Evolutionary conservation across 106 monocot species (phyloP).

Genomic region (Ottelia alismoides): DNA sequence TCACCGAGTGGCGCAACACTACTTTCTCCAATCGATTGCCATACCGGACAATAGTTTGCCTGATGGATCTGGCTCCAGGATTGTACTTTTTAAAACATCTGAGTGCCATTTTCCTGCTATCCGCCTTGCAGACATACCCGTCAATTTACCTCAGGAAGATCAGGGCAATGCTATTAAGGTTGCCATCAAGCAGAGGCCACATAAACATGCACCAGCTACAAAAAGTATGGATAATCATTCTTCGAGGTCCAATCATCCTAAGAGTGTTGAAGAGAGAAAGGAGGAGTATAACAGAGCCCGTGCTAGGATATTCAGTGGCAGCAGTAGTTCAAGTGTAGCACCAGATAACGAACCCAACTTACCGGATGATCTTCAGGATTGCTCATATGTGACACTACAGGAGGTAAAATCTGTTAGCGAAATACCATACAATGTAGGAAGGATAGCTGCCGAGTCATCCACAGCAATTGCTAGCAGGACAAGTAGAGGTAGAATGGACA

Average conservation of each 20-base stretch:
- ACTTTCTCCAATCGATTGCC: constrained; percentile 73
- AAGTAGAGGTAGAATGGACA: constrained; percentile 39
- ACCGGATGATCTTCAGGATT: constrained; percentile 35
- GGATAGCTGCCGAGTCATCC: constrained; percentile 24
- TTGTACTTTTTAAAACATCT: constrained; percentile 56
- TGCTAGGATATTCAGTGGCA: constrained; percentile 79
- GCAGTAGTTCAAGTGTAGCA: constrained; percentile 11
- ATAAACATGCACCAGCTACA: constrained; percentile 26
- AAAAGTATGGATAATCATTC: constrained; percentile 9
- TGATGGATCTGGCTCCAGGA: constrained; percentile 74
- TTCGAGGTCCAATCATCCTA: constrained; percentile 39
- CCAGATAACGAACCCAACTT: constrained; percentile 29
- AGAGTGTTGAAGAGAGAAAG: constrained; percentile 94
- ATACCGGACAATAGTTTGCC: constrained; percentile 48
- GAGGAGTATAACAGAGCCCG: constrained; percentile 92
- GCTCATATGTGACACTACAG: constrained; percentile 11
- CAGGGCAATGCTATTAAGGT: constrained; percentile 41
- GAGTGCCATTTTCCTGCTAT: constrained; percentile 44
- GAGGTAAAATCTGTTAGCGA: constrained; percentile 27
- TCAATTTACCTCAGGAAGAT: constrained; percentile 66
- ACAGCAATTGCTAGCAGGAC: constrained; percentile 25
- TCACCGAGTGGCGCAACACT: constrained; percentile 85
- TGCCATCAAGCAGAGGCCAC: constrained; percentile 85
- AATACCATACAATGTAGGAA: constrained; percentile 15
- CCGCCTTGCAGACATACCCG: constrained; percentile 80